Evolutionary conservation across 164 flowering plant genomes (phyloP).

Genomic region (Saururus chinensis): DNA sequence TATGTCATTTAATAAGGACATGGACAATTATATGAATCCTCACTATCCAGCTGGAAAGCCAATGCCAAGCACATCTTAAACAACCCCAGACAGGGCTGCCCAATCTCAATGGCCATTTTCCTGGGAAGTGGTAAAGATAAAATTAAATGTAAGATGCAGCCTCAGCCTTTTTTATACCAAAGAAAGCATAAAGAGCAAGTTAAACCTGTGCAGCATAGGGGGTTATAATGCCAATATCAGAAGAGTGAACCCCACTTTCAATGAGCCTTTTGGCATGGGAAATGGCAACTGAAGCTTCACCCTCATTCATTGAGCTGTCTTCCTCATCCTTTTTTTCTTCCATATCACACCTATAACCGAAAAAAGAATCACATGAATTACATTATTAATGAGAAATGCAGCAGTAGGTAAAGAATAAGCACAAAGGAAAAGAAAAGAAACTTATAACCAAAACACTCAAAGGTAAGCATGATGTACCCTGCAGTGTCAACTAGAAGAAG

Average conservation of each 20-base stretch:
- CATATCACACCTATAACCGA: conserved; percentile 83
- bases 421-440: not conserved
- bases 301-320: conserved; percentile 95
- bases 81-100: no score
- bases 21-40: no score
- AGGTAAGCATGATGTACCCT: conserved; percentile 43
- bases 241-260: conserved; percentile 68
- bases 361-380: not conserved
- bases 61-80: no score
- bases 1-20: no score
- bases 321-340: conserved; percentile 99
- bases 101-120: no score
- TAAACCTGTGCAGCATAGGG: conserved; percentile 96
- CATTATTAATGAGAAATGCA: not conserved
- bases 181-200: not conserved
- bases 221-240: conserved; percentile 88
- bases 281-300: conserved; percentile 93
- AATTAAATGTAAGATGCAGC: not conserved
- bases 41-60: no score
- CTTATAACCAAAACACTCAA: not conserved
- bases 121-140: not conserved
- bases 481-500: conserved; percentile 88
- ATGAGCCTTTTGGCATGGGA: conserved; percentile 89
- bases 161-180: not conserved
- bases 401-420: not conserved